Evolutionary conservation across 805 yeast species (phyloP), one percentile per base, ranked within the genome.

Genomic region (Zygosaccharomyces siamensis): DNA sequence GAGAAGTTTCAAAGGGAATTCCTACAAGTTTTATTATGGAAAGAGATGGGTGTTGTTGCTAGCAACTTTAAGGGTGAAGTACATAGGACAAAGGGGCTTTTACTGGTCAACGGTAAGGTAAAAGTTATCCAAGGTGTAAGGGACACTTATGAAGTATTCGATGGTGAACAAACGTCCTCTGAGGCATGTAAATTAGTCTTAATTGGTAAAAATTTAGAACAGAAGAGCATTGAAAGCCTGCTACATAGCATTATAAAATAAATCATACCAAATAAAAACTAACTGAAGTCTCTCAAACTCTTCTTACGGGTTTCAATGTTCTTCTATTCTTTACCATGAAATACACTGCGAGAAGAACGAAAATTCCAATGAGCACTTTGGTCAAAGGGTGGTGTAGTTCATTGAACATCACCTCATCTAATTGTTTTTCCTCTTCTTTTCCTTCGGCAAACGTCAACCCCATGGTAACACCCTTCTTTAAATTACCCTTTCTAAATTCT

Each of bases 81-180:
- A 2, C 96, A 89, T 57, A 71, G 98, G 53, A 71, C 85, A 2
- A 93, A 93, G 63, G 98, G 97, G 1, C 65, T 87, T 7, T 54
- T 89, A 6, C 75, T 82, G 2, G 52, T 64, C 59, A 7, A 51
- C 51, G 11, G 56, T 55, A 0, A 23, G 28, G 80, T 76, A 20
- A 75, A 78, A 54, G 86, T 89, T 6, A 69, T 93, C 8, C 99
- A 93, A 64, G 98, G 95, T 10, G 99, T 93, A 0, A 74, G 98
- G 51, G 93, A 89, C 47, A 89, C 96, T 0, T 93, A 89, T 66
- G 99, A 93, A 53, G 72, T 88, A 2, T 74, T 83, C 3, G 81
- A 78, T 11, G 72, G 72, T 3, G 58, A 58, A 63, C 39, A 43
- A 18, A 39, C 50, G 5, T 46, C 74, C 4, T 75, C 70, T 0